Evolutionary conservation across 345 rosid species (phyloP).

Genomic region (Pistacia vera): DNA sequence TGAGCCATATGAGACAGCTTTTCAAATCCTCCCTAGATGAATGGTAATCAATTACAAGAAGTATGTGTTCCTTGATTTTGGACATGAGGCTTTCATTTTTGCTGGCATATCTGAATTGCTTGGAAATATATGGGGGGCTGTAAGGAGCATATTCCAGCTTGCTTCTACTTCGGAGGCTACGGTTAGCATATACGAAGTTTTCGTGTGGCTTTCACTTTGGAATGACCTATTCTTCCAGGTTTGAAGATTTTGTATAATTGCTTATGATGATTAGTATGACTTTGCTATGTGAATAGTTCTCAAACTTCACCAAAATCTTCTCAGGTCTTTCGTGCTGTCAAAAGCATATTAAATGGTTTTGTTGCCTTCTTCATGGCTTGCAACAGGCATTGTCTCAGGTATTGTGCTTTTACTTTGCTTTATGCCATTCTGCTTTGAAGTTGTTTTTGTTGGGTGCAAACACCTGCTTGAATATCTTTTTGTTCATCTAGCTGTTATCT

Average conservation of each 20-base stretch:
- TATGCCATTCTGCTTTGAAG: background rate
- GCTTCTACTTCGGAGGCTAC: constrained; percentile 68
- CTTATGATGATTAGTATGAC: background rate
- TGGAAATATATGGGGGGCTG: constrained; percentile 57
- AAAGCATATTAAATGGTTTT: constrained; percentile 85
- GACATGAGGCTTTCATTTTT: constrained; percentile 39
- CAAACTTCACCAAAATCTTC: constrained; percentile 19
- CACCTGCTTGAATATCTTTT: background rate
- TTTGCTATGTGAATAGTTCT: constrained; percentile 14
- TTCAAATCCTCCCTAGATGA: too few relatives aligned
- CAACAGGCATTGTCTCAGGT: constrained; percentile 99
- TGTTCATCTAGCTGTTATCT: background rate
- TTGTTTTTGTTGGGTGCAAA: background rate
- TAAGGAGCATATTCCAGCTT: constrained; percentile 53
- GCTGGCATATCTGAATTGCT: constrained; percentile 42
- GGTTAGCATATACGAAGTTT: constrained; percentile 63
- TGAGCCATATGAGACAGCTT: too few relatives aligned
- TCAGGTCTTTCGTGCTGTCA: constrained; percentile 94
- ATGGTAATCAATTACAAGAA: too few relatives aligned
- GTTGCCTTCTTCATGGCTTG: constrained; percentile 89
- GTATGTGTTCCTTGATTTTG: constrained; percentile 25
- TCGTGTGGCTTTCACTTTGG: constrained; percentile 92
- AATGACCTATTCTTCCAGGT: constrained; percentile 97
- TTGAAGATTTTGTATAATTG: constrained; percentile 14
- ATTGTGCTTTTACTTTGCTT: background rate